Base-by-base conservation (phyloP, 768 basidiomycete species). In the Hygrophorus pudorinus region DNA sequence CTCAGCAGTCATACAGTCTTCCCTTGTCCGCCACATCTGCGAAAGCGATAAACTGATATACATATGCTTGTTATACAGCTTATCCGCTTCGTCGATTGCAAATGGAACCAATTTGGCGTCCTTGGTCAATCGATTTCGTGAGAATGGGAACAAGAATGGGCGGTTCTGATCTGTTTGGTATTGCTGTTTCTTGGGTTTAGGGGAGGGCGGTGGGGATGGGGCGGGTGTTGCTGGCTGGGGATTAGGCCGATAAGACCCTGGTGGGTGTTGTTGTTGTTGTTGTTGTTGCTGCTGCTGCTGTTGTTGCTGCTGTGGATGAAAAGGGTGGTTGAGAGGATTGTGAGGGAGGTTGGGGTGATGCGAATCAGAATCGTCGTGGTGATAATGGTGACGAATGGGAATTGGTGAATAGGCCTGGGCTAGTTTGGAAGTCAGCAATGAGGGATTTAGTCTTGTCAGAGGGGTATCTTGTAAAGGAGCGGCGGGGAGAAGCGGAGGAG, bases 121-220 rank as follows among this genome's bases (percentile, higher is more conserved):
- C 40, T 75, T 72, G 21, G 76, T 67, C 42, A 69, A 11, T 38
- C 38, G 36, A 20, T 28, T 31, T 17, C 35, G 34, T 28, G 91
- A 88, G 59, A 96, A 99, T 0, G 96, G 96, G 60, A 99, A 93
- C 48, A 98, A 66, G 60, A 98, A 99, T 1, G 96, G 94, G 10
- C 87, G 73, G 37, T 67, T 79, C 59, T 93, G 96, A 62, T 99
- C 96, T 0, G 96, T 99, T 58, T 98, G 96, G 60, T 90, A 99
- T 59, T 94, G 90, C 58, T 94, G 94, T 60, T 98, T 97, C 69
- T 99, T 99, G 8, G 88, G 90, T 57, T 94, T 97, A 2, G 80
- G 86, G 28, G 68, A 70, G 1, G 79, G 75, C 5, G 88, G 87
- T 0, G 92, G 92, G 0, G 89, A 79, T 1, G 93, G 91, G 18